These are phyloP conservation scores for Phoma herbarum DNA, from an alignment of 2,329 filamentous ascomycete genomes.

Conservation along the genomic window DNA sequence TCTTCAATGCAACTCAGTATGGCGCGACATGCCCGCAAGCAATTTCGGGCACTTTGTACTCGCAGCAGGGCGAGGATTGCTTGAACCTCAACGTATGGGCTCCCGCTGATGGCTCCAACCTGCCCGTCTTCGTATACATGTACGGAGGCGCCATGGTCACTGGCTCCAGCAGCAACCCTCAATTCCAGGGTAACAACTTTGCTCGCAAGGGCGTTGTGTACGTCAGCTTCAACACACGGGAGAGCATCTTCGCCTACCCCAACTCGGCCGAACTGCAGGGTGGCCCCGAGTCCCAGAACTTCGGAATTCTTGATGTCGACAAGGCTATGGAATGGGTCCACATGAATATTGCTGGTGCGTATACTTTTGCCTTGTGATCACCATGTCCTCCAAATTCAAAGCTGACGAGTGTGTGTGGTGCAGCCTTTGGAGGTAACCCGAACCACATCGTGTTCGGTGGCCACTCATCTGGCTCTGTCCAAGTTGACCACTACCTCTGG, in stretches of 20 bases:
- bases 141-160: slow-evolving; percentile 56
- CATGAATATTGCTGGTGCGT: slow-evolving; percentile 43
- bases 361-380: no score
- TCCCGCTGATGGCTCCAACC: slow-evolving; percentile 23
- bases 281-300: slow-evolving; percentile 35
- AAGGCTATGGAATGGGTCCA: slow-evolving; percentile 50
- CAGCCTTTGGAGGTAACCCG: slow-evolving; percentile 53
- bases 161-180: slow-evolving; percentile 53
- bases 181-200: slow-evolving; percentile 54
- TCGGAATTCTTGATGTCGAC: slow-evolving; percentile 51
- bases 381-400: background rate
- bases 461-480: slow-evolving; percentile 39
- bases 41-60: slow-evolving; percentile 31
- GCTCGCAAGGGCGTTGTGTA: slow-evolving; percentile 37
- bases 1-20: slow-evolving; percentile 33
- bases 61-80: slow-evolving; percentile 47
- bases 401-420: background rate
- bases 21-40: slow-evolving; percentile 38
- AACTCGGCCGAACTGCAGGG: slow-evolving; percentile 51
- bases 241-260: slow-evolving; percentile 54
- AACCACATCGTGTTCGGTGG: slow-evolving; percentile 56
- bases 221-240: slow-evolving; percentile 40
- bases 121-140: slow-evolving; percentile 55
- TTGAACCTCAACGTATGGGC: slow-evolving; percentile 50
- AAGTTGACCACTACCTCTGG: slow-evolving; percentile 39